These are phyloP conservation scores for Zygosaccharomyces gambellarensis DNA, from an alignment of 805 yeast species.

Conservation along the genomic window DNA sequence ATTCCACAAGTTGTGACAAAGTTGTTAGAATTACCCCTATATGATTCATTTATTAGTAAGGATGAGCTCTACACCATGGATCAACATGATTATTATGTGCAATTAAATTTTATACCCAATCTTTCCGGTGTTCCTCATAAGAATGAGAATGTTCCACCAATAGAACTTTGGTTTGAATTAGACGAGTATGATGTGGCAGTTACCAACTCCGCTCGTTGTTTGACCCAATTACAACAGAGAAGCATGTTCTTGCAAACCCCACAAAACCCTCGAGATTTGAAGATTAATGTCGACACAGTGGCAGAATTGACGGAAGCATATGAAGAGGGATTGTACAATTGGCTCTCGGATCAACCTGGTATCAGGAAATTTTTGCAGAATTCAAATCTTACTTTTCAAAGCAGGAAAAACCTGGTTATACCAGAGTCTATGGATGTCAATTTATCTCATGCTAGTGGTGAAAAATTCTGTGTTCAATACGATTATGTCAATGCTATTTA, in stretches of 20 bases:
- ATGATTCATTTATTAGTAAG: constrained; percentile 9
- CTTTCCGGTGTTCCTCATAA: constrained; percentile 8
- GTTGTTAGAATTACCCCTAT: constrained; percentile 22
- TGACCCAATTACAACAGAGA: constrained; percentile 21
- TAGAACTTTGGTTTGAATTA: constrained; percentile 31
- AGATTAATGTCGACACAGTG: constrained; percentile 19
- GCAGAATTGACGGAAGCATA: constrained; percentile 16
- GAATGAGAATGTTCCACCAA: constrained; percentile 16
- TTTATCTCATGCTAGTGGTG: constrained; percentile 8
- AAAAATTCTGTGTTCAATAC: constrained; percentile 15
- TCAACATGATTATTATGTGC: constrained; percentile 30
- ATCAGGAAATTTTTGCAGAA: constrained; percentile 36
- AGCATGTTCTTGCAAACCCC: constrained; percentile 25
- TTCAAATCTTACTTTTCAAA: constrained; percentile 16
- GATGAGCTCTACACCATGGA: constrained; percentile 22
- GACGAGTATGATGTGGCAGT: constrained; percentile 28
- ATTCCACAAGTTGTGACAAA: constrained; percentile 23
- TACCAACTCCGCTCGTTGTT: constrained; percentile 21
- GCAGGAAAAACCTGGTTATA: constrained; percentile 12
- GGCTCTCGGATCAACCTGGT: constrained; percentile 42
- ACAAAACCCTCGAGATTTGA: constrained; percentile 24
- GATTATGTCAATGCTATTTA: constrained; percentile 21
- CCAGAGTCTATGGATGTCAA: constrained; percentile 13
- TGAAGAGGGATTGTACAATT: constrained; percentile 25
- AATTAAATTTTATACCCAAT: constrained; percentile 25